Percentiles rank a stretch among this genome's conserved stretches.
These are phyloP conservation scores for Drosera capensis DNA, from an alignment of 148 eudicot genomes.

Conservation along the genomic window DNA sequence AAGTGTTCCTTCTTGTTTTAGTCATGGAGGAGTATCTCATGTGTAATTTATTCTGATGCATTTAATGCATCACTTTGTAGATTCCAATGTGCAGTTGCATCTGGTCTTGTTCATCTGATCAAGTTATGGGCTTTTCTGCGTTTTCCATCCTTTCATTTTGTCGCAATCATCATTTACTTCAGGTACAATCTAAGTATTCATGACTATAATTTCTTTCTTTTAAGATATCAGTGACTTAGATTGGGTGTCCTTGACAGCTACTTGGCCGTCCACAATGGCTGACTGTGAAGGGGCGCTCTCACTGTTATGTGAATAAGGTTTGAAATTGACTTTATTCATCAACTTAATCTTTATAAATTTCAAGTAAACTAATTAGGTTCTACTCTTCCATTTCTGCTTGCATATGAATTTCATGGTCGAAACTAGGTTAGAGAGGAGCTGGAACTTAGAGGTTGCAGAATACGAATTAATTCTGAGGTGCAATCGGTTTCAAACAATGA, in stretches of 20 bases:
- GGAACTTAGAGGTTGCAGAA: conserved; percentile 47
- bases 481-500: conserved; percentile 30
- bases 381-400: neutral
- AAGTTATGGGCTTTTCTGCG: conserved; percentile 72
- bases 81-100: conserved; percentile 86
- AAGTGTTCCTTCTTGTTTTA: neutral
- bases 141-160: conserved; percentile 76
- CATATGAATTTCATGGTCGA: neutral
- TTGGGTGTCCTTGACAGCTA: conserved; percentile 13
- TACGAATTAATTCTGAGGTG: conserved; percentile 43
- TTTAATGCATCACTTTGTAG: conserved; percentile 13
- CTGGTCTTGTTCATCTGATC: conserved; percentile 85
- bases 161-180: conserved; percentile 86
- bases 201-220: neutral
- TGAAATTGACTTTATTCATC: neutral
- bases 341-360: neutral
- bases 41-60: neutral
- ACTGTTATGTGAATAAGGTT: conserved; percentile 32
- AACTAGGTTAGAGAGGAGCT: conserved; percentile 46
- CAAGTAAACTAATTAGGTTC: neutral
- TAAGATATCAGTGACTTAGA: neutral
- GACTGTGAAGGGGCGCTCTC: conserved; percentile 34
- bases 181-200: conserved; percentile 27
- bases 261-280: conserved; percentile 46
- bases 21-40: neutral